Evolutionary conservation across 1,139 yeast species (phyloP).

Genomic region (Chernovozyma sophiae-reginae): DNA sequence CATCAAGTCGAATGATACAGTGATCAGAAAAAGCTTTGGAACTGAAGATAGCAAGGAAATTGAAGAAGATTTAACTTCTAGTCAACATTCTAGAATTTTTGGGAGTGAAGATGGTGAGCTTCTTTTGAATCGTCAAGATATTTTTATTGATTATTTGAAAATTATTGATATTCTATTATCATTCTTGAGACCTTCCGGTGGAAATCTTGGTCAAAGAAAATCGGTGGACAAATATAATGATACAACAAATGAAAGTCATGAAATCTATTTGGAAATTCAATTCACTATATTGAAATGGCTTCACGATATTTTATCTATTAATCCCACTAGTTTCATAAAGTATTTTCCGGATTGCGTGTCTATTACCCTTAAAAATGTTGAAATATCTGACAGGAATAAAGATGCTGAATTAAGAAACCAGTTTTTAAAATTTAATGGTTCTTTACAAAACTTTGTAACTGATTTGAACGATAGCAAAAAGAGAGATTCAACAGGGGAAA

Average conservation of each 20-base stretch:
- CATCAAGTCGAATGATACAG: constrained; percentile 18
- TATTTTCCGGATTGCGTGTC: constrained; percentile 46
- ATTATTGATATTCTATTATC: constrained; percentile 77
- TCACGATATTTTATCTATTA: constrained; percentile 64
- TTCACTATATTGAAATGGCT: constrained; percentile 82
- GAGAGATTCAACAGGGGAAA: constrained; percentile 3
- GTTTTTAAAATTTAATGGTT: constrained; percentile 32
- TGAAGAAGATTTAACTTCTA: constrained; percentile 2
- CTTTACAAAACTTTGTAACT: constrained; percentile 32
- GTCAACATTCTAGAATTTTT: background rate
- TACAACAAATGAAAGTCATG: constrained; percentile 35
- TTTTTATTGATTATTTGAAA: constrained; percentile 73
- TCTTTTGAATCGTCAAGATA: constrained; percentile 83
- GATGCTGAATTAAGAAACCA: constrained; percentile 38
- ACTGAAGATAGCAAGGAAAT: constrained; percentile 8
- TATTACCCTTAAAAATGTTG: constrained; percentile 33
- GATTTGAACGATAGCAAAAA: constrained; percentile 23
- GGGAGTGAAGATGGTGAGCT: constrained; percentile 39
- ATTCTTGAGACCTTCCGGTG: constrained; percentile 55
- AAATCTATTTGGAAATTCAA: constrained; percentile 70
- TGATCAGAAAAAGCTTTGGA: constrained; percentile 10
- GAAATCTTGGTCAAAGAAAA: constrained; percentile 8
- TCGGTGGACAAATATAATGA: constrained; percentile 22
- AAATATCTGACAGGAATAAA: constrained; percentile 34
- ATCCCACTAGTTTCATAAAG: constrained; percentile 72